Base-by-base conservation (phyloP, 2,329 filamentous ascomycete species). In the Penicillium sp. region DNA sequence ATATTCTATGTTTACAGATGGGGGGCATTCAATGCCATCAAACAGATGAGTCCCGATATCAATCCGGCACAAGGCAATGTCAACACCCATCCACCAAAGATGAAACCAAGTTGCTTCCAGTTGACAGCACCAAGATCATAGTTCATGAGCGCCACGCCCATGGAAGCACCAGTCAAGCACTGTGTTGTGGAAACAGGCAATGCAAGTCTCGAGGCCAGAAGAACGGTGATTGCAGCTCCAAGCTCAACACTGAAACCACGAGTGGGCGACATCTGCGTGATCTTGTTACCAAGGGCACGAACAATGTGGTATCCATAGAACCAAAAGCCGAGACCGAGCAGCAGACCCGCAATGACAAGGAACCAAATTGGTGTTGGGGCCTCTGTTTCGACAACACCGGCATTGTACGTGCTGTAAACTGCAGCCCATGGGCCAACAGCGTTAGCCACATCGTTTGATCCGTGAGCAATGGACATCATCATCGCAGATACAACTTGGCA, bases 391-490 rank as follows among this genome's bases (percentile, higher is more conserved):
- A 74, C 66, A 4, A 49, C 44, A 11, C 72, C 73, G 0, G 69
- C 66, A 13, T 61, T 53, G 57, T 60, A 77, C 5, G 72, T 72
- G 14, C 66, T 55, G 58, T 77, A 78, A 0, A 67, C 64, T 1
- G 71, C 69, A 1, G 71, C 68, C 66, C 71, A 77, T n/a, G 75
- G 73, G 0, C 72, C 72, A 22, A 77, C 69, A 1, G 73, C 74
- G 55, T 77, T 77, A 39, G 73, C 70, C 4, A 77, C 72, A 54
- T 77, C 75, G 60, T 77, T 77, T 44, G 72, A 71, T n/a, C 75
- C 75, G 64, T 78, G 76, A 3, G 74, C 72, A 52, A 77, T 74
- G 18, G 73, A 76, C 67, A 75, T 71, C 59, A 75, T 71, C 58
- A 75, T 73, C 38, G 75, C 73, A 5, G 68, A 70, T 14, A 68